Evolutionary conservation across 2,329 filamentous ascomycete genomes (phyloP).

Genomic region (Emergomyces orientalis): DNA sequence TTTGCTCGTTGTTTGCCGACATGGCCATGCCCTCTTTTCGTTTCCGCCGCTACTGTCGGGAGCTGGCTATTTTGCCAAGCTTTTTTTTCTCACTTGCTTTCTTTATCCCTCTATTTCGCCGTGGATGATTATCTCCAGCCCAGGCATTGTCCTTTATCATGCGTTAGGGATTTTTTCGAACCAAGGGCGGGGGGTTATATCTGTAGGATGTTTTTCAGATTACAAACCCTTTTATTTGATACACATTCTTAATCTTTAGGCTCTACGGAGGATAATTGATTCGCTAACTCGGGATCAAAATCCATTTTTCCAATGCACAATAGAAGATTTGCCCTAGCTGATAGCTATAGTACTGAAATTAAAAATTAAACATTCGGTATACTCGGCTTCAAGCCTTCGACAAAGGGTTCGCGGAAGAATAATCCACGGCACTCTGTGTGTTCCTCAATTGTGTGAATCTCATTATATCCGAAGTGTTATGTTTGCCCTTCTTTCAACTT

Average conservation of each 20-base stretch:
- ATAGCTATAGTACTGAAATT: neutral
- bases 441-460: neutral
- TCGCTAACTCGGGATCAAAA: neutral
- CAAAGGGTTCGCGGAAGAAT: no score
- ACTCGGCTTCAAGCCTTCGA: no score
- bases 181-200: neutral
- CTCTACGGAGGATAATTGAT: neutral
- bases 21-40: neutral
- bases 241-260: neutral
- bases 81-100: neutral
- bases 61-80: neutral
- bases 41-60: neutral
- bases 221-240: neutral
- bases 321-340: neutral
- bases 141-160: neutral
- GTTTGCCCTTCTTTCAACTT: neutral
- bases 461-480: neutral
- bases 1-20: neutral
- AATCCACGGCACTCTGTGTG: neutral
- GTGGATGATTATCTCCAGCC: neutral
- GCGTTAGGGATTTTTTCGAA: neutral
- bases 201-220: neutral
- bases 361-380: no score
- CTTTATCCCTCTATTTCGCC: neutral
- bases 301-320: no score